Evolutionary conservation across 1,139 yeast genomes (phyloP).

Genomic region (Nakaseomyces bracarensis): DNA sequence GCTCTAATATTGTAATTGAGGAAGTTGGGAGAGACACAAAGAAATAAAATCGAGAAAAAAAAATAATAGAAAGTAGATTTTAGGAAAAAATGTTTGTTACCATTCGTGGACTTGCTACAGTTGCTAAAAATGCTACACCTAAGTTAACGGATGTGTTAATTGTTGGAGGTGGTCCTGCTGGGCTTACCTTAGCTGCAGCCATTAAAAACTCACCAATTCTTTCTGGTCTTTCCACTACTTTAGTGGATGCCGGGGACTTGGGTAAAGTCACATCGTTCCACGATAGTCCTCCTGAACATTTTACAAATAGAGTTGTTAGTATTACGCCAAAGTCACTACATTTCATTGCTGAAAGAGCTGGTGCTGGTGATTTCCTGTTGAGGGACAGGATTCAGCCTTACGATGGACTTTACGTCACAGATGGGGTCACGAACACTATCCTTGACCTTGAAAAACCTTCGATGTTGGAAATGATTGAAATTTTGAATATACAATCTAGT

Average conservation of each 20-base stretch:
- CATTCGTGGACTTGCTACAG: slow-evolving; percentile 10
- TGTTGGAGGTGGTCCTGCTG: slow-evolving; percentile 98
- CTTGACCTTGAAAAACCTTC: slow-evolving; percentile 54
- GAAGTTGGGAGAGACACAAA: too few species aligned
- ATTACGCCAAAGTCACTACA: slow-evolving; percentile 73
- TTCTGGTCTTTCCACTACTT: slow-evolving; percentile 49
- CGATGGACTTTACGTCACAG: slow-evolving; percentile 78
- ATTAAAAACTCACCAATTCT: slow-evolving; percentile 58
- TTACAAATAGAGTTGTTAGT: slow-evolving; percentile 76
- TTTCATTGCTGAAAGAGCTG: slow-evolving; percentile 61
- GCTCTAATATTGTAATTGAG: too few species aligned
- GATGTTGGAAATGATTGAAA: slow-evolving; percentile 63
- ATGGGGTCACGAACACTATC: slow-evolving; percentile 57
- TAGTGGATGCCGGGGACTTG: slow-evolving; percentile 67
- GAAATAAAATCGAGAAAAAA: too few species aligned
- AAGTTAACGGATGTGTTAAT: slow-evolving; percentile 58
- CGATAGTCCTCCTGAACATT: slow-evolving; percentile 46
- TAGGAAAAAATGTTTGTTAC: slow-evolving; percentile 1
- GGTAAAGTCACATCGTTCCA: slow-evolving; percentile 43
- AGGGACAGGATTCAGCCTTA: slow-evolving; percentile 68
- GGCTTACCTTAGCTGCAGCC: slow-evolving; percentile 77
- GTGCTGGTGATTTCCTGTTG: slow-evolving; percentile 71
- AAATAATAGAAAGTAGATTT: background rate
- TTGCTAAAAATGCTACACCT: slow-evolving; percentile 10
- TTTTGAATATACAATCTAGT: slow-evolving; percentile 65